A percentile compares a stretch with the other conserved stretches of the same genome.
Evolutionary conservation across 257 asterid species (phyloP).

Genomic region (Petunia axillaris): DNA sequence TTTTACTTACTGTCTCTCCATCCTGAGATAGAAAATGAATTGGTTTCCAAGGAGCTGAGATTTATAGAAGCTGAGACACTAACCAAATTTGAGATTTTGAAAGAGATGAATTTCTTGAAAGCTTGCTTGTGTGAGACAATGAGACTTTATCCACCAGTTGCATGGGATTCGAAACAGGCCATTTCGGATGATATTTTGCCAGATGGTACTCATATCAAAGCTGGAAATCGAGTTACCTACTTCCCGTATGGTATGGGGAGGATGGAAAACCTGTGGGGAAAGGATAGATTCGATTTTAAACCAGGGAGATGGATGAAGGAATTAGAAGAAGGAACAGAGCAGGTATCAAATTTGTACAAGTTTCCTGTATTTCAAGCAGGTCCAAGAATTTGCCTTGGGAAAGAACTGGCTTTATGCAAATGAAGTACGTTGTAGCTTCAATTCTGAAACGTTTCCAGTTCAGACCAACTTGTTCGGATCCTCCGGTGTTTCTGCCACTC

Average conservation of each 20-base stretch:
- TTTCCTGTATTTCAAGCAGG: slow-evolving; percentile 86
- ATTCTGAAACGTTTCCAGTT: slow-evolving; percentile 51
- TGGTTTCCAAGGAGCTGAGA: slow-evolving; percentile 42
- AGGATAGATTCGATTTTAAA: slow-evolving; percentile 57
- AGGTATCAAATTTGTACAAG: slow-evolving; percentile 52
- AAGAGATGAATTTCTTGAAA: slow-evolving; percentile 45
- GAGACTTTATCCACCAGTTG: slow-evolving; percentile 67
- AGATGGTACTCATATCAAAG: slow-evolving; percentile 45
- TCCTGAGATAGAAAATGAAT: slow-evolving; percentile 40
- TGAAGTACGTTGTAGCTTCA: slow-evolving; percentile 62
- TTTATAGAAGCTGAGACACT: background rate
- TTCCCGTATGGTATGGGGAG: slow-evolving; percentile 89
- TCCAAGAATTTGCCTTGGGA: slow-evolving; percentile 71
- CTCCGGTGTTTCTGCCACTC: slow-evolving; percentile 65
- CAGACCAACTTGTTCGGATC: slow-evolving; percentile 40
- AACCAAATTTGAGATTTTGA: slow-evolving; percentile 33
- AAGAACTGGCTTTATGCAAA: slow-evolving; percentile 77
- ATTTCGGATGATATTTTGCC: slow-evolving; percentile 44
- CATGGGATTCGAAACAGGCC: slow-evolving; percentile 73
- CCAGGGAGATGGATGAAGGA: slow-evolving; percentile 65
- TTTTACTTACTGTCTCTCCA: slow-evolving; percentile 53
- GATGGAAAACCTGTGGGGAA: slow-evolving; percentile 71
- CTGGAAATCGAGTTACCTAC: slow-evolving; percentile 75
- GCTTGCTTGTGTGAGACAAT: slow-evolving; percentile 68
- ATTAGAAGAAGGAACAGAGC: slow-evolving; percentile 30